Base-by-base conservation (phyloP, 257 asterid genomes). In the Solanum ossicruentum region DNA sequence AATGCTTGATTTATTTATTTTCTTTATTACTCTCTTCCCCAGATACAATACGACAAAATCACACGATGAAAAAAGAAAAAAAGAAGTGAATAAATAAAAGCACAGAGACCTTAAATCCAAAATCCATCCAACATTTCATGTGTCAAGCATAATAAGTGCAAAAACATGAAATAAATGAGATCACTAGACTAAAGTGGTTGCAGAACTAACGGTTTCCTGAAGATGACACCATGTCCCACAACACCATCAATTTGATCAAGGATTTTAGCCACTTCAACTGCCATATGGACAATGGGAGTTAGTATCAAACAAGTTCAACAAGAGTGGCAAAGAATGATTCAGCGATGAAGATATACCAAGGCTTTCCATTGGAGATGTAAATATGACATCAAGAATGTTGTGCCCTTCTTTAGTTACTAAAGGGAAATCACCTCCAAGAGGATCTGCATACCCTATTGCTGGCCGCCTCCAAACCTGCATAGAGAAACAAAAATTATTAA, bases 381-480 rank as follows among this genome's bases (percentile, higher is more conserved):
- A 92, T 67, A 93, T 94, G 16, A 93, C 89, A 89, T 94, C 97
- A 51, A 94, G 93, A 81, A 94, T 91, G 12, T 92, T 87, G 84
- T 94, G 92, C 84, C 95, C 97, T 84, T 92, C 97, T 91, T 87
- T 90, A 63, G 97, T 94, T 83, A 94, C 56, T 3, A 94, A 88
- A 55, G 98, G 98, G 85, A 89, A 92, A 80, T 92, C 94, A 18
- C 95, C 95, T 72, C 97, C 97, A 66, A 72, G 75, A 75, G 98
- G 98, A 66, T 87, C 94, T 32, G 92, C 93, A 85, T 89, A 87
- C 84, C 98, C 98, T 56, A 90, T 45, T 47, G 94, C 82, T 52
- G 97, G 86, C 87, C 98, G 89, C 87, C 97, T 92, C 98, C 98
- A 94, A 51, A 93, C 91, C 97, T 91, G 82, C 84, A 77, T 39